Conservation (phyloP, 345 rosid species). For the Ceriops tagal region DNA sequence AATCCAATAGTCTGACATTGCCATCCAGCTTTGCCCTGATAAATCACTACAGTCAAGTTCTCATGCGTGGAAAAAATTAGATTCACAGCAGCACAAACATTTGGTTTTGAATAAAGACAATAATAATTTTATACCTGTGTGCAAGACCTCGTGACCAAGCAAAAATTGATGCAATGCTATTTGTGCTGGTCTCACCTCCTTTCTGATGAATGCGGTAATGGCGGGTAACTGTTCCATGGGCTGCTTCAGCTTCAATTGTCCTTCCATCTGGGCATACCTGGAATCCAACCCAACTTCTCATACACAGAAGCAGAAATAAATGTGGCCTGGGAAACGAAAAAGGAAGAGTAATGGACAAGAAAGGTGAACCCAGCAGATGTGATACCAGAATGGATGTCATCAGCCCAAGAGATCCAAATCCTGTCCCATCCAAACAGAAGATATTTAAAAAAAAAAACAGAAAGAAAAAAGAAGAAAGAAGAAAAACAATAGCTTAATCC, state of each 20-base stretch:
- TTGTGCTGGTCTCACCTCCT: conserved; percentile 98
- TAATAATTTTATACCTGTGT: conserved; percentile 58
- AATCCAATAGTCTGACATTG: conserved; percentile 67
- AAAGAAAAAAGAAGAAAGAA: no score
- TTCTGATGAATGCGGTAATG: conserved; percentile 92
- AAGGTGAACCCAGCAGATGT: not conserved
- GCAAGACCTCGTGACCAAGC: conserved; percentile 98
- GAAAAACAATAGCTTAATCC: no score
- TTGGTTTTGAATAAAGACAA: not conserved
- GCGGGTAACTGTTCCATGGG: conserved; percentile 96
- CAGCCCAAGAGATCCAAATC: conserved; percentile 97
- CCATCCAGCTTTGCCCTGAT: conserved; percentile 88
- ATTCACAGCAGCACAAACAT: not conserved
- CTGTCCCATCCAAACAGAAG: conserved; percentile 29
- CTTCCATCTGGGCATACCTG: conserved; percentile 98
- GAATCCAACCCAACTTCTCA: conserved; percentile 4
- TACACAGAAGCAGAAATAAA: not conserved
- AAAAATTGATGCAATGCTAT: conserved; percentile 97
- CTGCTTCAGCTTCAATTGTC: conserved; percentile 98
- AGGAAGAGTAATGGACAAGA: not conserved
- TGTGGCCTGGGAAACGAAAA: no score
- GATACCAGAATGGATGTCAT: conserved; percentile 94
- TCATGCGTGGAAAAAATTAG: not conserved
- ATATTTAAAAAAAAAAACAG: not conserved
- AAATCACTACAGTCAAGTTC: conserved; percentile 1